phyloP scores from a whole-genome alignment of 1,139 yeast species.

The Candida sojae region DNA sequence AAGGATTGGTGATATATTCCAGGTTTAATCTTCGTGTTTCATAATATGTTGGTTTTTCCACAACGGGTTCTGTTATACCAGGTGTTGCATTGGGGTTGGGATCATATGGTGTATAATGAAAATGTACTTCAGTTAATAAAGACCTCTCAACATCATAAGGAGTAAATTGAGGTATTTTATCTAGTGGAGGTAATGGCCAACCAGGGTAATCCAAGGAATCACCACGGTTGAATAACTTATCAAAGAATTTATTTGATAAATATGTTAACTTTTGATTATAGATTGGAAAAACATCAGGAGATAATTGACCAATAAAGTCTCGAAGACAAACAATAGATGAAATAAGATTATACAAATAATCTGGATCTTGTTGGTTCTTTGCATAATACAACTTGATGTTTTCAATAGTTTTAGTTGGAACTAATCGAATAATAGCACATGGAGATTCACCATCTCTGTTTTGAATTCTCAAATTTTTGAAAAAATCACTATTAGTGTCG shows the following conservation, averaged over 20 bases:
- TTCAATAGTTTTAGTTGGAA: constrained; percentile 81
- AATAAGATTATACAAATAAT: constrained; percentile 64
- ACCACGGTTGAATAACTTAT: constrained; percentile 32
- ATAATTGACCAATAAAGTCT: constrained; percentile 81
- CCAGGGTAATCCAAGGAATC: constrained; percentile 26
- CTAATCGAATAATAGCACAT: constrained; percentile 61
- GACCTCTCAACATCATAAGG: constrained; percentile 80
- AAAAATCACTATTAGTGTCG: constrained; percentile 36
- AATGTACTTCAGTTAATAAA: constrained; percentile 74
- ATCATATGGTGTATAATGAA: constrained; percentile 52
- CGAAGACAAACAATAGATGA: constrained; percentile 84
- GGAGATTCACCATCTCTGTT: constrained; percentile 20
- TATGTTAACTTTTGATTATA: constrained; percentile 68
- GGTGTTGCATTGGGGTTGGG: not conserved
- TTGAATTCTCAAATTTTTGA: constrained; percentile 32
- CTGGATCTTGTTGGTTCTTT: constrained; percentile 29
- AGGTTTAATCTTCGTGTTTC: constrained; percentile 65
- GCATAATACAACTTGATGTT: constrained; percentile 55
- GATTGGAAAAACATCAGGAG: constrained; percentile 77
- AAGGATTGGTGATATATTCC: constrained; percentile 68
- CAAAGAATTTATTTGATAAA: constrained; percentile 60
- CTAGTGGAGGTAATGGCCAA: constrained; percentile 84
- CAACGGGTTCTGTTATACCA: constrained; percentile 8
- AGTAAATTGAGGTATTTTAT: constrained; percentile 60
- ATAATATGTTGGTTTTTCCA: constrained; percentile 47